Base-by-base conservation (phyloP, 164 flowering plant species). In the Malania oleifera region DNA sequence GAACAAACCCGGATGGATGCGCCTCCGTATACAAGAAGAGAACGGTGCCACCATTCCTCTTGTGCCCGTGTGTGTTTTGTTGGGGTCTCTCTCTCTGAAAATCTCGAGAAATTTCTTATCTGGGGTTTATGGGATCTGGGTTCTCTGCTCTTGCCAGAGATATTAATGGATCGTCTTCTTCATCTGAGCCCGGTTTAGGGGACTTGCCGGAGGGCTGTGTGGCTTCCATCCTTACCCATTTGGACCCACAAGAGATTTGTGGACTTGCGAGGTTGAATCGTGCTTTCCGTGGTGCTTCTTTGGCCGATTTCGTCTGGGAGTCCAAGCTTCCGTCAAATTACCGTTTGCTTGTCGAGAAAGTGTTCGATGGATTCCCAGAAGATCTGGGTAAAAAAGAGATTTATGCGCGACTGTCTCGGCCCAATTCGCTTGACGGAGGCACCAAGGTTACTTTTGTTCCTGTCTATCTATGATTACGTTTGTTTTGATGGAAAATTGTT, bases 221-320 rank as follows among this genome's bases (percentile, higher is more conserved):
- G 38, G 95, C 97, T 17, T 56, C 57, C 44, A 69, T 93, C 45
- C 65, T 87, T 11, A 59, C 52, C 47, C 57, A 84, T 59, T 61
- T 90, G 39, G 80, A 76, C 61, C 95, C 99, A 0, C 64, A 67
- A 1, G 81, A 90, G 67, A 90, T 93, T 37, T 93, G 97, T 64
- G 72, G 57, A 17, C 63, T 87, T 51, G 91, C 95, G 5, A 49
- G 56, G 38, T 56, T 93, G 52, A 93, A 77, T 65, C 75, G 85
- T 37, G 78, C 91, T 19, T 90, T 88, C 67, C 76, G 86, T 23
- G 86, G 77, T 1, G 97, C 96, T 40, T 78, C 97, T 3, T 76
- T 77, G 15, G 95, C 99, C 18, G 99, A 93, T 73, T 82, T 85
- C 46, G 84, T 93, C 0, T 90, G 97, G 99, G 92, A 90, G 20